Conservation (phyloP, 208 protist genomes). For the Willaertia magna region DNA sequence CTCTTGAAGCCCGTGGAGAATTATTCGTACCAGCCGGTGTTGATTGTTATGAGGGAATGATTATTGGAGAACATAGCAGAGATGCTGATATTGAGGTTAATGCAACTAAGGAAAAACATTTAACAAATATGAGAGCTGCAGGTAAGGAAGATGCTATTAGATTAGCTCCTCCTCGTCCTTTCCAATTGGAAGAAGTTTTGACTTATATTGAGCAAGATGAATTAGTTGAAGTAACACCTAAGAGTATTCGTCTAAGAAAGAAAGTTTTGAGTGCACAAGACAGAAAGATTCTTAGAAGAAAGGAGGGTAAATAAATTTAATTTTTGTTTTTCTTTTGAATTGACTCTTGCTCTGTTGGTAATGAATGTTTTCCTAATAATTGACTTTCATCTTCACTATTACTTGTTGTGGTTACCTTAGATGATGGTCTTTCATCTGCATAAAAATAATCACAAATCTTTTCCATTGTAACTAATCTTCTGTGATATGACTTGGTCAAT, state of each 20-base stretch:
- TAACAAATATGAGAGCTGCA: conserved; percentile 44
- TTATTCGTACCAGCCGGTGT: conserved; percentile 39
- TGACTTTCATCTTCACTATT: too few species aligned
- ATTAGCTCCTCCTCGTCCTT: conserved; percentile 26
- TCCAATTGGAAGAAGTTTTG: conserved; percentile 46
- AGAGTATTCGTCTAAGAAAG: conserved; percentile 36
- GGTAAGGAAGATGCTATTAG: conserved; percentile 38
- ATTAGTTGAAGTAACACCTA: conserved; percentile 41
- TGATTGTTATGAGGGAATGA: conserved; percentile 48
- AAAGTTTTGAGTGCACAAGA: conserved; percentile 11
- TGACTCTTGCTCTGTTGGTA: too few species aligned
- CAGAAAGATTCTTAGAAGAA: not conserved
- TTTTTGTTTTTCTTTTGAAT: too few species aligned
- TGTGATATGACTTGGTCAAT: not conserved
- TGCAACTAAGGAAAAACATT: conserved; percentile 32
- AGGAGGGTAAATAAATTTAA: not conserved
- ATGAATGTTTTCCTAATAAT: too few species aligned
- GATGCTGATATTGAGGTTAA: conserved; percentile 48
- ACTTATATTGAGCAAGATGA: conserved; percentile 41
- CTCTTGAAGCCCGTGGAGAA: conserved; percentile 34
- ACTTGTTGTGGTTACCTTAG: too few species aligned
- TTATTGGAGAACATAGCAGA: conserved; percentile 44
- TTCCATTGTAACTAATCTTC: not conserved
- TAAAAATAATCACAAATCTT: not conserved
- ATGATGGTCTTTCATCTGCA: too few species aligned